These are phyloP conservation scores for Saturnispora dispora DNA, from an alignment of 805 yeast genomes.

Conservation along the genomic window DNA sequence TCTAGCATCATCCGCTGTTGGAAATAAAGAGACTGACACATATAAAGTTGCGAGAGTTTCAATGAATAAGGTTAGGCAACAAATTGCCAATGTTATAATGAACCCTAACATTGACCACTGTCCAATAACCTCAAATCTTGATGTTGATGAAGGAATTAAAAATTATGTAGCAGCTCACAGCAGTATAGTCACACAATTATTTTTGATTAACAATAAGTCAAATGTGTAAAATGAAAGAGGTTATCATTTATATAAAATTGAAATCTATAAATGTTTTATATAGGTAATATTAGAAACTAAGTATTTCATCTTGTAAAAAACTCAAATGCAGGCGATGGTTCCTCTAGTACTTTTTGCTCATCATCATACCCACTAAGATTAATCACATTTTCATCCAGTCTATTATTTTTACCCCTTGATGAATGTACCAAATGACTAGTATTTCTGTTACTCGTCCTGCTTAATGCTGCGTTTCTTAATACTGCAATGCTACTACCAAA, in stretches of 20 bases:
- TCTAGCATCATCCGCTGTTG: conserved; percentile 6
- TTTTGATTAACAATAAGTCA: neutral
- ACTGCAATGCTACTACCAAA: neutral
- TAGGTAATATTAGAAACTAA: neutral
- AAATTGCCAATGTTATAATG: conserved; percentile 7
- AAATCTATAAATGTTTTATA: neutral
- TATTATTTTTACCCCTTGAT: neutral
- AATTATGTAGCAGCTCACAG: conserved; percentile 9
- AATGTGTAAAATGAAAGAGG: neutral
- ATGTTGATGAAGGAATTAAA: conserved; percentile 2
- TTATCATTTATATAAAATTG: neutral
- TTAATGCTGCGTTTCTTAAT: neutral
- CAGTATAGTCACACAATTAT: conserved; percentile 12
- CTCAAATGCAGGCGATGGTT: conserved; percentile 1
- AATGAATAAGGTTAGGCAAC: conserved; percentile 9
- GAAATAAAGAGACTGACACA: conserved; percentile 10
- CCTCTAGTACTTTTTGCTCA: neutral
- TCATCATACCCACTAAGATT: neutral
- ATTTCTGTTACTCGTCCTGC: neutral
- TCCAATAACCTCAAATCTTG: conserved; percentile 10
- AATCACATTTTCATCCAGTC: neutral
- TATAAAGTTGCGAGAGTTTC: conserved; percentile 12
- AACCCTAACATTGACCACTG: conserved; percentile 11
- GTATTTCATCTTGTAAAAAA: neutral
- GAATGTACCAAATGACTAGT: neutral